phyloP scores from a whole-genome alignment of 208 protist species.

The Trypanosoma boissoni region DNA sequence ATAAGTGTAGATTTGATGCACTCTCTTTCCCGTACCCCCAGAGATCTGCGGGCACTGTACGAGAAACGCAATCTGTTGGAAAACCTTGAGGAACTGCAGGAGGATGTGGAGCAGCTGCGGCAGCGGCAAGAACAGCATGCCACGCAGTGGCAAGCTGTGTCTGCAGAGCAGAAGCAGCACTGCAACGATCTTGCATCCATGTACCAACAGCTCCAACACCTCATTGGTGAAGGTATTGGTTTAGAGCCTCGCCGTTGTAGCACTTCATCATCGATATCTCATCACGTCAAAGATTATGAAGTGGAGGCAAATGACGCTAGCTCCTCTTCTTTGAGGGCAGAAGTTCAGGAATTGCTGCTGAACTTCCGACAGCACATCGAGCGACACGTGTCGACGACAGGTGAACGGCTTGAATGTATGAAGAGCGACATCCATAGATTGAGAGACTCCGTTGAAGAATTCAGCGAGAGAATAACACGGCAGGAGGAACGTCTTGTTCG shows the following conservation, averaged over 20 bases:
- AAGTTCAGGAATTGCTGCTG: constrained; percentile 21
- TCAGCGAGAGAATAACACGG: constrained; percentile 12
- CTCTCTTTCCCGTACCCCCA: not conserved
- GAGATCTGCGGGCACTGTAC: not conserved
- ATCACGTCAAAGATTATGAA: too few species aligned
- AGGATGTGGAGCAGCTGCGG: constrained; percentile 3
- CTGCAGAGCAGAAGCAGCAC: constrained; percentile 21
- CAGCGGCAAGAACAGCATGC: constrained; percentile 19
- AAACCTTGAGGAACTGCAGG: constrained; percentile 8
- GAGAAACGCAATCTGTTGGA: constrained; percentile 11
- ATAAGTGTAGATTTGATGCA: too few species aligned
- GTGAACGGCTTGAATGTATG: constrained; percentile 12
- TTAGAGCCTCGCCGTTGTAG: not conserved
- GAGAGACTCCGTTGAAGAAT: constrained; percentile 5
- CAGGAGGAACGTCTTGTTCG: constrained; percentile 12
- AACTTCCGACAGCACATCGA: constrained; percentile 31
- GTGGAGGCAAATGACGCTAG: not conserved
- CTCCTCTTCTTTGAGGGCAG: not conserved
- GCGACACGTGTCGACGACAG: constrained; percentile 7
- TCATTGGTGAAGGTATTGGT: not conserved
- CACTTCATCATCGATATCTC: not conserved
- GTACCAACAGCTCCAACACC: constrained; percentile 24
- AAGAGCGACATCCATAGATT: constrained; percentile 23
- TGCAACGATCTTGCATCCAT: constrained; percentile 23
- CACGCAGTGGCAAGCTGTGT: constrained; percentile 9